phyloP scores from a whole-genome alignment of 2,329 filamentous ascomycete species.

The Sclerotinia trifoliorum region DNA sequence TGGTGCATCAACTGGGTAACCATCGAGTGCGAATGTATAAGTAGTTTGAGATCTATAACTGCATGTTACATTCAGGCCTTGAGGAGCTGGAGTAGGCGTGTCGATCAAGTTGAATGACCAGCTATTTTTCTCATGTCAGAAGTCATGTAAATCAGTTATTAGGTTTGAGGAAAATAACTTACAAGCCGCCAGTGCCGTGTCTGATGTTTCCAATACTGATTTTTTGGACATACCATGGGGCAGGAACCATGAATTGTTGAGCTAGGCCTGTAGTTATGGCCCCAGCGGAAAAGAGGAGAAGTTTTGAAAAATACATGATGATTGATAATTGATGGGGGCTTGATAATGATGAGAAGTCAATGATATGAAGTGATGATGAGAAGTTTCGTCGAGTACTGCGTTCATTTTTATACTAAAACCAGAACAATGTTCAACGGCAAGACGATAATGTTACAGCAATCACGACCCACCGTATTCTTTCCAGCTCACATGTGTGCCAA shows the following conservation, averaged over 20 bases:
- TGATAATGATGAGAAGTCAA: not conserved
- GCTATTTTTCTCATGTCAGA: conserved; percentile 14
- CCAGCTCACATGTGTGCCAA: conserved; percentile 1
- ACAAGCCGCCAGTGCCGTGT: conserved; percentile 30
- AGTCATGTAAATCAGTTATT: not conserved
- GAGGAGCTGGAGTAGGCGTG: conserved; percentile 25
- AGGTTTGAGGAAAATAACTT: not conserved
- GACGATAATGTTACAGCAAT: not conserved
- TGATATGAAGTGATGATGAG: not conserved
- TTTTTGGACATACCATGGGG: conserved; percentile 27
- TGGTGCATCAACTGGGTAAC: conserved; percentile 22
- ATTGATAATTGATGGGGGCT: not conserved
- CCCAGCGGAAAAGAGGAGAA: not conserved
- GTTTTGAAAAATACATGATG: conserved; percentile 14
- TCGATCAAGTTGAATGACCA: conserved; percentile 30
- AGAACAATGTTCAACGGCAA: not conserved
- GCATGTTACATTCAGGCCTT: conserved; percentile 31
- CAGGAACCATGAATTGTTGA: conserved; percentile 23
- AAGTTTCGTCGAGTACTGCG: not conserved
- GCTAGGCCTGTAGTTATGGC: conserved; percentile 3
- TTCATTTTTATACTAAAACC: not conserved
- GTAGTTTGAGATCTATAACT: conserved; percentile 14
- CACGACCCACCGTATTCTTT: not conserved
- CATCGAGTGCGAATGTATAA: conserved; percentile 27
- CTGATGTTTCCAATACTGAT: conserved; percentile 26